phyloP scores from a whole-genome alignment of 2,329 filamentous ascomycete species.

The Fusarium sp. region DNA sequence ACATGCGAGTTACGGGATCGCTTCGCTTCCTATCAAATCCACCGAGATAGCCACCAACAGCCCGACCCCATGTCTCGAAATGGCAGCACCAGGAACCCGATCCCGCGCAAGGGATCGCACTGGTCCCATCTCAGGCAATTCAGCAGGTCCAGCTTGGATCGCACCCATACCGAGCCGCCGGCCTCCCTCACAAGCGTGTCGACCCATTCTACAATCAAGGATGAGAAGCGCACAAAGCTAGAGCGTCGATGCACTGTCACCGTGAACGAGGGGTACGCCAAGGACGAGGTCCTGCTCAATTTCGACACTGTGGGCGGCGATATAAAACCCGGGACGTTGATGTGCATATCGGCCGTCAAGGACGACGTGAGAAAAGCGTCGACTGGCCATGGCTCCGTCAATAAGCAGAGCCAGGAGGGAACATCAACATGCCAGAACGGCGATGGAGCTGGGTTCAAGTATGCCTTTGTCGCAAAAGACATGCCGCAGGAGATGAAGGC shows the following conservation, averaged over 20 bases:
- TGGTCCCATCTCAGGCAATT: conserved; percentile 70
- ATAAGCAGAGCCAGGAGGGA: conserved; percentile 52
- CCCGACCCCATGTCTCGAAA: conserved; percentile 49
- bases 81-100: conserved; percentile 46
- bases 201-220: conserved; percentile 64
- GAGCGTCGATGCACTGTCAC: conserved; percentile 69
- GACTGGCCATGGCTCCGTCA: conserved; percentile 50
- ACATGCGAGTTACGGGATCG: conserved; percentile 45
- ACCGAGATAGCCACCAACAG: conserved; percentile 41
- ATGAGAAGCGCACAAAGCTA: conserved; percentile 52
- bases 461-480: conserved; percentile 81
- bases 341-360: conserved; percentile 79
- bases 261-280: conserved; percentile 81
- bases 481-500: conserved; percentile 78
- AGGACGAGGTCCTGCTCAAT: conserved; percentile 86
- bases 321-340: conserved; percentile 77
- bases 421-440: conserved; percentile 41
- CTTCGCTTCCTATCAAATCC: conserved; percentile 33
- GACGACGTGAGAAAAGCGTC: conserved; percentile 61
- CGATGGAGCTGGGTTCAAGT: conserved; percentile 60
- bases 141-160: conserved; percentile 65
- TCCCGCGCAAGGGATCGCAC: conserved; percentile 62
- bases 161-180: conserved; percentile 57
- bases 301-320: conserved; percentile 77
- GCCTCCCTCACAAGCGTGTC: conserved; percentile 66